Evolutionary conservation across 495 filamentous ascomycete species (phyloP).

Genomic region (Neurospora sp.): DNA sequence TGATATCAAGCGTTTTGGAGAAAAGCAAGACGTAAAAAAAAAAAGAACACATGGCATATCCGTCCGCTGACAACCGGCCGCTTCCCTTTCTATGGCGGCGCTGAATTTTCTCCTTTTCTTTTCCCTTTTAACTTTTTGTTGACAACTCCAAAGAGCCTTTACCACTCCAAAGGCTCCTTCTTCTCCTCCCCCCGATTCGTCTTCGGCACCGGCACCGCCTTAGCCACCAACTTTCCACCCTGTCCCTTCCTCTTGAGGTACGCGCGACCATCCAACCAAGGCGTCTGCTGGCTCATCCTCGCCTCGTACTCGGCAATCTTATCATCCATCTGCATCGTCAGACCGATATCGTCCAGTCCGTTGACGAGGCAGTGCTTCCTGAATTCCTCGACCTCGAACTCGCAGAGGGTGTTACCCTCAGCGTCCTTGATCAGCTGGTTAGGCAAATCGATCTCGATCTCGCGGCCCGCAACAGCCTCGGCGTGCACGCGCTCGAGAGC

Average conservation of each 20-base stretch:
- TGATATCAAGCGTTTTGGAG: not conserved
- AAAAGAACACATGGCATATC: too few relatives aligned
- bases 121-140: not conserved
- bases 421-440: constrained; percentile 75
- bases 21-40: not conserved
- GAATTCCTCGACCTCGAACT: constrained; percentile 85
- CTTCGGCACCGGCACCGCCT: constrained; percentile 75
- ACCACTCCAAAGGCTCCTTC: constrained; percentile 91
- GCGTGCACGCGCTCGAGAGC: constrained; percentile 62
- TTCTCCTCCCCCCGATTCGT: constrained; percentile 83
- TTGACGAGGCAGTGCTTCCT: constrained; percentile 90
- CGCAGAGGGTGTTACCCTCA: constrained; percentile 57
- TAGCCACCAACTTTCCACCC: constrained; percentile 61
- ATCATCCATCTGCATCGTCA: constrained; percentile 84
- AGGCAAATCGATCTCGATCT: constrained; percentile 85
- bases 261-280: constrained; percentile 84
- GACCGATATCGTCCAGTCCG: constrained; percentile 90
- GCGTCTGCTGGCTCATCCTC: constrained; percentile 64
- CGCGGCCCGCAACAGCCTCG: constrained; percentile 72
- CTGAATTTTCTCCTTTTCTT: not conserved
- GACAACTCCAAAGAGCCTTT: not conserved
- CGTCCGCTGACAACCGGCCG: not conserved
- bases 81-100: not conserved
- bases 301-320: constrained; percentile 81
- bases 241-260: constrained; percentile 65